These are phyloP conservation scores for Grosmannia clavigera DNA, from an alignment of 2,329 filamentous ascomycete genomes.

Conservation along the genomic window DNA sequence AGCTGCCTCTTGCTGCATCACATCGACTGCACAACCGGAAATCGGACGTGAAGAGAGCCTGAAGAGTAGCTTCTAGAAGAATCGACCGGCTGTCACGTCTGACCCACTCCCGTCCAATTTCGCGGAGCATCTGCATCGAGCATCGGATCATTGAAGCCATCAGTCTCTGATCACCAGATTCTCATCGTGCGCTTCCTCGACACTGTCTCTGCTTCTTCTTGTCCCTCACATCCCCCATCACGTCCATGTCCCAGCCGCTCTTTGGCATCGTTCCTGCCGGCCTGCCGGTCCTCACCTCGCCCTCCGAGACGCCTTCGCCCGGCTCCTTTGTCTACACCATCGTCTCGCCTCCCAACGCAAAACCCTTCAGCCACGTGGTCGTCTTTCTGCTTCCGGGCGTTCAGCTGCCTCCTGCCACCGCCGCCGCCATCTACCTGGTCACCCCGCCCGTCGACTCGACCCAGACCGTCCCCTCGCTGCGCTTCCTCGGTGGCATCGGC, in stretches of 20 bases:
- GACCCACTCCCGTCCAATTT: no score
- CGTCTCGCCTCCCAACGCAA: constrained; percentile 21
- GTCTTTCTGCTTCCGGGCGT: constrained; percentile 79
- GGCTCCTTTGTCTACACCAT: constrained; percentile 46
- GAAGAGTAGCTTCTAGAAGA: background rate
- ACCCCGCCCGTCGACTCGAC: constrained; percentile 29
- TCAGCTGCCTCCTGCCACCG: constrained; percentile 59
- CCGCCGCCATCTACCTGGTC: constrained; percentile 79
- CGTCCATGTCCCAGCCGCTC: constrained; percentile 30
- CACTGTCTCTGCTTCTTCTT: no score
- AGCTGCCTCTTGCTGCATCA: no score
- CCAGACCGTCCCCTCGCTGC: constrained; percentile 25
- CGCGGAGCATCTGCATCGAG: no score
- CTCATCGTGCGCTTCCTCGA: no score
- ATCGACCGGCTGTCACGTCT: background rate
- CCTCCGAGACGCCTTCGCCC: constrained; percentile 38
- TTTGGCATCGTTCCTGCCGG: constrained; percentile 51
- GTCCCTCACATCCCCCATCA: background rate
- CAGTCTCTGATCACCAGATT: no score
- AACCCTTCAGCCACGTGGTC: constrained; percentile 66
- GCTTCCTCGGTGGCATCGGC: constrained; percentile 77
- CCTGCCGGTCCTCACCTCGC: constrained; percentile 41
- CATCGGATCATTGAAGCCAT: no score
- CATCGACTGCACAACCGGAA: background rate
- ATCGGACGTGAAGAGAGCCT: background rate